These are phyloP conservation scores for Tarenaya hassleriana DNA, from an alignment of 345 rosid species.

Conservation along the genomic window DNA sequence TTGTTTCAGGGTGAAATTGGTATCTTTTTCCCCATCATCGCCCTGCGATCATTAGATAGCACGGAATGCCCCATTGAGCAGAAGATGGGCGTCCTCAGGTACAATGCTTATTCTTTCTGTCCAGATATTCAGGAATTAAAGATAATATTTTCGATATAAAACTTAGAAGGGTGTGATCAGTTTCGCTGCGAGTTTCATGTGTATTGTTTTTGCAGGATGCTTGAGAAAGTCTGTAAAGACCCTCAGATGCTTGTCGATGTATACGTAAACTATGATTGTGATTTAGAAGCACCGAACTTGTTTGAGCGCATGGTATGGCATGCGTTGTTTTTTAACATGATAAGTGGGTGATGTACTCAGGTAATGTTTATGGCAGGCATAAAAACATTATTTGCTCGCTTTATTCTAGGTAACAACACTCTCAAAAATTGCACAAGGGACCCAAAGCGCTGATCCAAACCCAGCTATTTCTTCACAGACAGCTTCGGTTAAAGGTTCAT, in stretches of 20 bases:
- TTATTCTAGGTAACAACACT: slow-evolving; percentile 66
- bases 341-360: background rate
- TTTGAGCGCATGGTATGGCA: slow-evolving; percentile 88
- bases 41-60: slow-evolving; percentile 82
- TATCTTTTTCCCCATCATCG: slow-evolving; percentile 86
- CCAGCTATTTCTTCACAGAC: slow-evolving; percentile 66
- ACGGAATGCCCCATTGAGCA: slow-evolving; percentile 67
- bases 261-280: slow-evolving; percentile 95
- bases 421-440: slow-evolving; percentile 88
- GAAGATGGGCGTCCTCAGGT: slow-evolving; percentile 89
- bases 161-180: slow-evolving; percentile 7
- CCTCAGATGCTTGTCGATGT: slow-evolving; percentile 98
- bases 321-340: slow-evolving; percentile 15
- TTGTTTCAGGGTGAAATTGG: slow-evolving; percentile 87
- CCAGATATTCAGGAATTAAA: slow-evolving; percentile 19
- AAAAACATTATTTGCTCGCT: slow-evolving; percentile 13
- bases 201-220: slow-evolving; percentile 56
- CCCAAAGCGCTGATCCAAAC: slow-evolving; percentile 79
- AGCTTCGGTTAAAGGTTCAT: slow-evolving; percentile 71
- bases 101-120: slow-evolving; percentile 25
- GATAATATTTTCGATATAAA: slow-evolving; percentile 17
- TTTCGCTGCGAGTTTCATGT: slow-evolving; percentile 17
- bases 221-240: slow-evolving; percentile 89
- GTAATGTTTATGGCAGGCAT: slow-evolving; percentile 11
- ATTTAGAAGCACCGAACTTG: slow-evolving; percentile 95